These are phyloP conservation scores for Willaertia magna DNA, from an alignment of 208 protist species.

Conservation along the genomic window DNA sequence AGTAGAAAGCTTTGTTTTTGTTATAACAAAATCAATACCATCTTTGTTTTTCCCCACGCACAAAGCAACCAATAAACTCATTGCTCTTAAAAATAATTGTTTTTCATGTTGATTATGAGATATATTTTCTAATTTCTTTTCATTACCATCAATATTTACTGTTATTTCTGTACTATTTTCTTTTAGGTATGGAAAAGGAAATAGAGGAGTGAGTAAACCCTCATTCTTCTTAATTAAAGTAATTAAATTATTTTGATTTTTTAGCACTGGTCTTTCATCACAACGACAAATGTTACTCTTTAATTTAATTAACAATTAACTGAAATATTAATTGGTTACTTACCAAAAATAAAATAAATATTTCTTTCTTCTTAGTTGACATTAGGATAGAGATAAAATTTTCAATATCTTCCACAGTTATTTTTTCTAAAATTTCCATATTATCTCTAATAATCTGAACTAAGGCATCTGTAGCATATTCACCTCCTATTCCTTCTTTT, in stretches of 20 bases:
- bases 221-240: background rate
- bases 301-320: too few species aligned
- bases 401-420: background rate
- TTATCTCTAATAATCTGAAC: background rate
- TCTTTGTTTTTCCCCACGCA: background rate
- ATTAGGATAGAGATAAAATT: background rate
- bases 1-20: too few species aligned
- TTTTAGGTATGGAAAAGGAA: too few species aligned
- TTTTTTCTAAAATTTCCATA: background rate
- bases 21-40: background rate
- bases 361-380: background rate
- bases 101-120: background rate
- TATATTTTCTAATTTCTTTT: background rate
- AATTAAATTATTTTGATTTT: background rate
- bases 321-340: too few species aligned
- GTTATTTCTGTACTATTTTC: background rate
- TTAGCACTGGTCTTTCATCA: background rate
- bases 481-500: background rate
- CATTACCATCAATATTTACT: too few species aligned
- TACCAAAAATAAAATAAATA: background rate
- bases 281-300: background rate
- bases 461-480: background rate
- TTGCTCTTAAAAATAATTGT: background rate
- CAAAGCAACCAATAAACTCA: background rate
- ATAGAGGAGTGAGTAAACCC: too few species aligned